Percentiles rank a stretch among this genome's conserved stretches.
Evolutionary conservation across 1,284 basidiomycete genomes (phyloP).

Genomic region (Microbotryum silenes-acaulis): DNA sequence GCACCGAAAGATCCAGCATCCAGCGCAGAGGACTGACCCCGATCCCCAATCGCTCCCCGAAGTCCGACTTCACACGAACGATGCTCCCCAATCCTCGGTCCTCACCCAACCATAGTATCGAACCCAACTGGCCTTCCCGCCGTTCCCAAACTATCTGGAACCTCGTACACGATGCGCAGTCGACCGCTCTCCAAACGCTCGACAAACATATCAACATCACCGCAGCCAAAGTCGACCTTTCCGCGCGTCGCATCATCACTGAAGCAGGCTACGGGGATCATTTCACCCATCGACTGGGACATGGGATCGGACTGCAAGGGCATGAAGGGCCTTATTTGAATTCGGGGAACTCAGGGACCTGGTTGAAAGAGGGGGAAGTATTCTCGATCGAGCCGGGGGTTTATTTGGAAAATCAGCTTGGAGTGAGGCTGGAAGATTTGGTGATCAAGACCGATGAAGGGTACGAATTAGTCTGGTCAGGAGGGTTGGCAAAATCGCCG

Average conservation of each 20-base stretch:
- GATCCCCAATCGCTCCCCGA: background rate
- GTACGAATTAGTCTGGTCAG: slow-evolving; percentile 8
- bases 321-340: no score
- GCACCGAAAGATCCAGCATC: background rate
- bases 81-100: slow-evolving; percentile 13
- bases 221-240: slow-evolving; percentile 56
- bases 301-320: slow-evolving; percentile 35
- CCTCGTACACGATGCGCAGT: slow-evolving; percentile 59
- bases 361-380: background rate
- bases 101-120: background rate
- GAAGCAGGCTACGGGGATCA: slow-evolving; percentile 50
- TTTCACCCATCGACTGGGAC: slow-evolving; percentile 74
- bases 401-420: slow-evolving; percentile 54
- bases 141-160: slow-evolving; percentile 52
- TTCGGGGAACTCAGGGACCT: background rate
- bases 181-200: slow-evolving; percentile 50
- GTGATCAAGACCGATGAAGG: slow-evolving; percentile 59
- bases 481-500: slow-evolving; percentile 2
- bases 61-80: slow-evolving; percentile 24
- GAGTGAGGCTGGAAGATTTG: slow-evolving; percentile 73
- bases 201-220: slow-evolving; percentile 43
- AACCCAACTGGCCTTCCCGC: slow-evolving; percentile 1
- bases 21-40: background rate
- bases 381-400: background rate
- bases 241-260: slow-evolving; percentile 54